Conservation (phyloP, 2,329 filamentous ascomycete genomes). For the Talaromyces sp. region DNA sequence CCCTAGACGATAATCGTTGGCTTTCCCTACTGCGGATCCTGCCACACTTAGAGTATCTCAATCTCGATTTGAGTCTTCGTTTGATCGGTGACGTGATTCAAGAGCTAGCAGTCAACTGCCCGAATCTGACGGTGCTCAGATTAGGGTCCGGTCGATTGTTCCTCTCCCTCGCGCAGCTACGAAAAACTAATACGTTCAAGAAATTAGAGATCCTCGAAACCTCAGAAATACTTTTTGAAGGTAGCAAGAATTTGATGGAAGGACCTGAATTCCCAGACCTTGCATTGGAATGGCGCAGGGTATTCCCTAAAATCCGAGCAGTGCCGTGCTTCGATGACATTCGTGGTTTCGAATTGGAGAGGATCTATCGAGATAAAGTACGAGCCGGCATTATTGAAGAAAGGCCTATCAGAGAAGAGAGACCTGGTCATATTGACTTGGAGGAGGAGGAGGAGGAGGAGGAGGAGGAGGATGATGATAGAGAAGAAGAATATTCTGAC, state of each 20-base stretch:
- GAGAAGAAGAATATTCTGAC: too few species aligned
- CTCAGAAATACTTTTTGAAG: too few species aligned
- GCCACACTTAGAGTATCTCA: not conserved
- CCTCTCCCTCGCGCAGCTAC: not conserved
- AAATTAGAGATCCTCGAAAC: not conserved
- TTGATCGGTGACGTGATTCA: not conserved
- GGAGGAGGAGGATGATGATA: too few species aligned
- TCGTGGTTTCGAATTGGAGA: not conserved
- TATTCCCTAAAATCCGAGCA: not conserved
- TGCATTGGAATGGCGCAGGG: not conserved
- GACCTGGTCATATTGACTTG: too few species aligned
- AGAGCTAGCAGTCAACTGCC: not conserved
- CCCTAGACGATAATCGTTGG: too few species aligned
- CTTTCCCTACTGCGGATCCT: not conserved
- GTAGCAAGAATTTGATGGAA: not conserved
- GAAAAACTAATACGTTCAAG: not conserved
- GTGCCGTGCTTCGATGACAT: not conserved
- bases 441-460: too few species aligned
- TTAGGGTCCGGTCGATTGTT: not conserved
- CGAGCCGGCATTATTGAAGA: not conserved
- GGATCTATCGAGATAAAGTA: not conserved
- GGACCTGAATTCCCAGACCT: not conserved
- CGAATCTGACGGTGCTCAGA: not conserved
- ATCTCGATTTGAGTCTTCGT: not conserved
- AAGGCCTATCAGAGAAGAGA: too few species aligned